A percentile compares a stretch with the other conserved stretches of the same genome.
Conservation (phyloP, 345 rosid genomes). For the Citrus mangshanensis region DNA sequence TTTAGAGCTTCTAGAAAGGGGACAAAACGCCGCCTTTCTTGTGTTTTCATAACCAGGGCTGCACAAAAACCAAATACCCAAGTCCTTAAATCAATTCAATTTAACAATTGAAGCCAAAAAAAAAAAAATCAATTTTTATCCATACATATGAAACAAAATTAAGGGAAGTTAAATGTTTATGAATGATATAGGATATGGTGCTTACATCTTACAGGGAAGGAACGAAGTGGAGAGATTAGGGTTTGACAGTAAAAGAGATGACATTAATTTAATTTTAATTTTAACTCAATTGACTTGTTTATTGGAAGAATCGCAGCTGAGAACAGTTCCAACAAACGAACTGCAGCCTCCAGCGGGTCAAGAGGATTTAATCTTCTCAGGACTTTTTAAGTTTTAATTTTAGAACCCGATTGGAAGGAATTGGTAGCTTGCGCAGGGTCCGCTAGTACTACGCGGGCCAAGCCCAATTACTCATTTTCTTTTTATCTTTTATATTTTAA, state of each 20-base stretch:
- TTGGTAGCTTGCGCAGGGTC: background rate
- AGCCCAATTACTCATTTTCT: background rate
- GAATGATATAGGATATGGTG: background rate
- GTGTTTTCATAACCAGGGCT: conserved; percentile 25
- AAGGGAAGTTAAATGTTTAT: background rate
- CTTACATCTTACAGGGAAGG: conserved; percentile 50
- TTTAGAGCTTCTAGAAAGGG: conserved; percentile 31
- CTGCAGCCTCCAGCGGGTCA: background rate
- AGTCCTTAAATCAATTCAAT: background rate
- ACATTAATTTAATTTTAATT: conserved; percentile 29
- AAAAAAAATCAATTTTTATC: no score
- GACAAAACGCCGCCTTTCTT: conserved; percentile 19
- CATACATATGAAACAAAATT: background rate
- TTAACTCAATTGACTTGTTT: background rate
- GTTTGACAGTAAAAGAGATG: conserved; percentile 49
- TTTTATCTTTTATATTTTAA: no score
- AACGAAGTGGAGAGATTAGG: conserved; percentile 49
- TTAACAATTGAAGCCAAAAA: background rate
- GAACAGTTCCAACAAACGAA: background rate
- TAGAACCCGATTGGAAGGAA: background rate
- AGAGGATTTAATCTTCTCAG: background rate
- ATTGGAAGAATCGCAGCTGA: background rate
- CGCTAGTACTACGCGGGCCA: background rate
- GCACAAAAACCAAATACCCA: conserved; percentile 9
- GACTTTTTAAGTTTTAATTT: background rate